phyloP scores from a whole-genome alignment of 441 rosid species.

The Euphorbia celastroides region DNA sequence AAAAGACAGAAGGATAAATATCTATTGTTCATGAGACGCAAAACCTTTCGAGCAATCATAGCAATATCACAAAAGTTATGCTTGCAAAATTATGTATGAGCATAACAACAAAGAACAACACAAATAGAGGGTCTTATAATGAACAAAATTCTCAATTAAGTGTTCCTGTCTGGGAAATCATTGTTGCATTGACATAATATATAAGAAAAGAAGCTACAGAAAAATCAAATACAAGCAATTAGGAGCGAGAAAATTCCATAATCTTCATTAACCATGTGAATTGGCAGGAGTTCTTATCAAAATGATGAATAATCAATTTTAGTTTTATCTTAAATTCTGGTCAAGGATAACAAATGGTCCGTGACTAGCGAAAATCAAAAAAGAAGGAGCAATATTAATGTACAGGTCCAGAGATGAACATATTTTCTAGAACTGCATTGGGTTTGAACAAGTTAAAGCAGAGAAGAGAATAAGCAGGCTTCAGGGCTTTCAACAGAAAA shows the following conservation, averaged over 20 bases:
- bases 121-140: neutral
- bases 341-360: neutral
- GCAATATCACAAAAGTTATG: neutral
- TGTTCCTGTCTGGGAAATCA: neutral
- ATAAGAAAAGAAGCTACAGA: neutral
- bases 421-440: neutral
- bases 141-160: neutral
- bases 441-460: slow-evolving; percentile 1
- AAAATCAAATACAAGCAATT: neutral
- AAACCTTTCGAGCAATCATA: neutral
- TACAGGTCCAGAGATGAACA: neutral
- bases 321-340: neutral
- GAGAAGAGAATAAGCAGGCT: neutral
- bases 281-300: neutral
- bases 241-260: neutral
- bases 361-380: neutral
- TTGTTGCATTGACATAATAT: neutral
- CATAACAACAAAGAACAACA: neutral
- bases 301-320: neutral
- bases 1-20: slow-evolving; percentile 13
- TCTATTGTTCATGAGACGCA: neutral
- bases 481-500: neutral
- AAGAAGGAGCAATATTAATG: neutral
- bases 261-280: neutral
- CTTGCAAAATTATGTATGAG: neutral